A percentile compares a stretch with the other conserved stretches of the same genome.
Conservation (phyloP, 2,329 filamentous ascomycete species). For the Capronia americana region DNA sequence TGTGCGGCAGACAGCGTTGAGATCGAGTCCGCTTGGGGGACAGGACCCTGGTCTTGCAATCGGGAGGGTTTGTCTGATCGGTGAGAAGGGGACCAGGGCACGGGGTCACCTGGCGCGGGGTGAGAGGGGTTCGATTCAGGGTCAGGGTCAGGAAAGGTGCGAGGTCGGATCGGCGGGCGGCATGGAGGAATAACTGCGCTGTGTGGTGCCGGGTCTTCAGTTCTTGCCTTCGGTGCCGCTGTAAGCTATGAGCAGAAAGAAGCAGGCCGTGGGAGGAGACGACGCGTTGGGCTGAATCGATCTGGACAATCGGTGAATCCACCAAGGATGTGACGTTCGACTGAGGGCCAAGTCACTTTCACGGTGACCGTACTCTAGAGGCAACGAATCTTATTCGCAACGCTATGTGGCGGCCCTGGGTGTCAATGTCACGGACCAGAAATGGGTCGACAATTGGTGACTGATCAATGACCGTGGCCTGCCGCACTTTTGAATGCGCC, state of each 20-base stretch:
- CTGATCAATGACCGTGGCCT: neutral
- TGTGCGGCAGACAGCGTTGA: conserved; percentile 52
- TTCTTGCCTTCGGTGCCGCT: neutral
- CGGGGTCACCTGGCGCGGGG: conserved; percentile 14
- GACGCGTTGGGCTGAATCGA: neutral
- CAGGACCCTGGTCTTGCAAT: neutral
- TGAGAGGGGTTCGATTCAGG: conserved; percentile 9
- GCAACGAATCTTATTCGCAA: neutral
- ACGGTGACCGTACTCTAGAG: neutral
- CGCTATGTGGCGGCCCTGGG: neutral
- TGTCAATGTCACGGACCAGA: neutral
- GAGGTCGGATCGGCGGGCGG: neutral
- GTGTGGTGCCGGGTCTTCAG: neutral
- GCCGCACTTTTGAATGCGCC: conserved; percentile 20
- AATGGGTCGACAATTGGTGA: neutral
- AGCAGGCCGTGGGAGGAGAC: neutral
- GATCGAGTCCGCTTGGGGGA: neutral
- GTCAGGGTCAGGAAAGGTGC: conserved; percentile 18
- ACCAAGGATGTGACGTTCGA: neutral
- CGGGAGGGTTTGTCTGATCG: neutral
- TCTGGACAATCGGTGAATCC: conserved; percentile 10
- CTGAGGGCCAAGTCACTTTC: neutral
- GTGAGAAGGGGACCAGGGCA: conserved; percentile 4
- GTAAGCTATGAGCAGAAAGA: neutral
- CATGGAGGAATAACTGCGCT: conserved; percentile 13